phyloP scores from a whole-genome alignment of 1,139 yeast genomes.

The Suhomyces maxii region DNA sequence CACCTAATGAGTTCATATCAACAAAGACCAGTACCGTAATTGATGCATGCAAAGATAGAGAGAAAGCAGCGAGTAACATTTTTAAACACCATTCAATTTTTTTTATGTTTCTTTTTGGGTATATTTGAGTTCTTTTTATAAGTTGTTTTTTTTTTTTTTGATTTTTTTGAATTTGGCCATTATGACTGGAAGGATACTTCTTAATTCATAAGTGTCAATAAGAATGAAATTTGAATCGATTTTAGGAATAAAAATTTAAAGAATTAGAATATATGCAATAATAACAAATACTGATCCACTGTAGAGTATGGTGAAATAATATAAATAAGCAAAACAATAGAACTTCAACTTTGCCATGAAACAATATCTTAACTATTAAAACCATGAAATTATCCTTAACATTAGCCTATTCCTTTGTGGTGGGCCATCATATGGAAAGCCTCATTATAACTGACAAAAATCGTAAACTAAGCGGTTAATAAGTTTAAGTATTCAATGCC shows the following conservation, averaged over 20 bases:
- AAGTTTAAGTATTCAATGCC: slow-evolving; percentile 14
- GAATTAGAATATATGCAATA: slow-evolving; percentile 5
- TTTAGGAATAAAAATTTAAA: neutral
- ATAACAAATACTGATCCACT: neutral
- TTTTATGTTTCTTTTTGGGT: neutral
- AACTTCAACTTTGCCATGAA: slow-evolving; percentile 5
- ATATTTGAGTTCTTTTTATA: slow-evolving; percentile 1
- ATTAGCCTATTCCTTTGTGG: slow-evolving; percentile 6
- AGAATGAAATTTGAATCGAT: slow-evolving; percentile 4
- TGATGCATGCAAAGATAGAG: slow-evolving; percentile 1
- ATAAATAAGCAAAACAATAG: slow-evolving; percentile 1
- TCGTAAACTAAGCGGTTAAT: neutral
- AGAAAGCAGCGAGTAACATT: neutral
- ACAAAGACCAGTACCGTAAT: neutral
- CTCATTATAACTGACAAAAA: neutral
- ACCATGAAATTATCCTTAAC: slow-evolving; percentile 9
- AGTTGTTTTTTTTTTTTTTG: neutral
- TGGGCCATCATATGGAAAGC: neutral
- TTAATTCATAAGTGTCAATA: slow-evolving; percentile 8
- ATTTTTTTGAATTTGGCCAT: slow-evolving; percentile 1
- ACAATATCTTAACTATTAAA: slow-evolving; percentile 3
- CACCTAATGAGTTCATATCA: neutral
- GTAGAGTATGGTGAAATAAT: slow-evolving; percentile 1
- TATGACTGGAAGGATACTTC: slow-evolving; percentile 1
- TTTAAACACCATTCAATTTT: neutral